These are phyloP conservation scores for Sinapis alba DNA, from an alignment of 441 rosid species.

Conservation along the genomic window DNA sequence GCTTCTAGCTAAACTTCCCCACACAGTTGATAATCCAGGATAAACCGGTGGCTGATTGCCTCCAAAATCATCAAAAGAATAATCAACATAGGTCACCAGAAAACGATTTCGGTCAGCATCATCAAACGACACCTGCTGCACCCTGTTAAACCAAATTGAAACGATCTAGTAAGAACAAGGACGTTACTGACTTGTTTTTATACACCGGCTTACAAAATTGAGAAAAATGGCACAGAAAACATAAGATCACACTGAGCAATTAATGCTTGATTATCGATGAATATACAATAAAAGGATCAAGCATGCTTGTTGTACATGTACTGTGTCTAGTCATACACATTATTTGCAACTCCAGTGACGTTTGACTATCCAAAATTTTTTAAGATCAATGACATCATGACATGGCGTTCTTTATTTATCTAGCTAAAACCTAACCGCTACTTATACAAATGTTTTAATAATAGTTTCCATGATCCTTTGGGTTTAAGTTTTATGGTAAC, in stretches of 20 bases:
- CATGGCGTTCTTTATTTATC: slow-evolving; percentile 8
- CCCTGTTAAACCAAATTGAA: slow-evolving; percentile 58
- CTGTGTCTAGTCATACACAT: slow-evolving; percentile 21
- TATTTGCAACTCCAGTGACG: slow-evolving; percentile 24
- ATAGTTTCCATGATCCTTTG: background rate
- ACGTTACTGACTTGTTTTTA: background rate
- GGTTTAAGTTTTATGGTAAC: background rate
- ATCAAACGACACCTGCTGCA: slow-evolving; percentile 98
- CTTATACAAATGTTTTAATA: background rate
- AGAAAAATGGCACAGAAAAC: slow-evolving; percentile 2
- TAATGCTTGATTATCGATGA: background rate
- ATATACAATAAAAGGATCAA: background rate
- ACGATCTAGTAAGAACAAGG: slow-evolving; percentile 23
- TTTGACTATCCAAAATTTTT: slow-evolving; percentile 11
- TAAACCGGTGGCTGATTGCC: slow-evolving; percentile 99
- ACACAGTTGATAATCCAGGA: slow-evolving; percentile 97
- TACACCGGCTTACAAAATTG: background rate
- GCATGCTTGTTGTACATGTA: slow-evolving; percentile 5
- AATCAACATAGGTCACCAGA: slow-evolving; percentile 93
- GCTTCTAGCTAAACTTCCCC: slow-evolving; percentile 99
- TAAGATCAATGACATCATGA: slow-evolving; percentile 20
- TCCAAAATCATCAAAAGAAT: slow-evolving; percentile 99
- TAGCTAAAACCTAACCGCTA: slow-evolving; percentile 1
- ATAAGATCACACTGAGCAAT: background rate
- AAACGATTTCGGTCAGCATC: slow-evolving; percentile 96